Evolutionary conservation across 768 basidiomycete genomes (phyloP).

Genomic region (Antrodiella citrinella): DNA sequence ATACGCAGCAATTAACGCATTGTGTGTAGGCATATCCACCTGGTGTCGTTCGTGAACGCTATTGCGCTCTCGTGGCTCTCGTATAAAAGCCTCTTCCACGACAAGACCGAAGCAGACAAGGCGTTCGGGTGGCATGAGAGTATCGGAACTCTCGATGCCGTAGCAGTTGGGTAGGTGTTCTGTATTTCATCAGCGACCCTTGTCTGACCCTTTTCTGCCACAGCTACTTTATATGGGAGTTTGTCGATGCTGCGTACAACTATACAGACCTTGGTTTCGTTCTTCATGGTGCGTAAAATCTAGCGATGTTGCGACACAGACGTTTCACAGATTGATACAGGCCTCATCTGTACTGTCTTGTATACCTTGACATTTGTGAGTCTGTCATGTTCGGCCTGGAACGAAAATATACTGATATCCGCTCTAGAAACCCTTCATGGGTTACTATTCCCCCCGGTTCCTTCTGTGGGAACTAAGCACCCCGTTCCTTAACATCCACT

Average conservation of each 20-base stretch:
- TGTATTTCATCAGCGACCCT: neutral
- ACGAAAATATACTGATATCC: too few relatives aligned
- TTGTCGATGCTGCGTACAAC: slow-evolving; percentile 59
- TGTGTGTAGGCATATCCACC: slow-evolving; percentile 50
- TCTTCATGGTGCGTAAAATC: slow-evolving; percentile 46
- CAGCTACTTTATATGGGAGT: slow-evolving; percentile 84
- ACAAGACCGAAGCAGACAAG: slow-evolving; percentile 46
- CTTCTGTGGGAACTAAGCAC: slow-evolving; percentile 86
- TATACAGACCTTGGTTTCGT: slow-evolving; percentile 70
- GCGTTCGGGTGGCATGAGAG: slow-evolving; percentile 68
- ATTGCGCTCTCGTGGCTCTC: slow-evolving; percentile 55
- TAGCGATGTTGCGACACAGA: slow-evolving; percentile 1
- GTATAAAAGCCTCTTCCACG: slow-evolving; percentile 39
- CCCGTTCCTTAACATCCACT: slow-evolving; percentile 82
- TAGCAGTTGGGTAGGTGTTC: slow-evolving; percentile 59
- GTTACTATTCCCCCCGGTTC: slow-evolving; percentile 72
- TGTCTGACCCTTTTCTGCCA: neutral
- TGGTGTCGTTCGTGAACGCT: slow-evolving; percentile 69
- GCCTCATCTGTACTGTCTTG: slow-evolving; percentile 53
- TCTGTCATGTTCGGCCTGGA: too few relatives aligned
- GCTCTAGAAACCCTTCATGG: slow-evolving; percentile 57
- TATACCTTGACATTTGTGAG: slow-evolving; percentile 68
- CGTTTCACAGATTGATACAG: slow-evolving; percentile 23
- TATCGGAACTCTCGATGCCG: slow-evolving; percentile 51
- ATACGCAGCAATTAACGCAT: too few relatives aligned